A percentile compares a stretch with the other conserved stretches of the same genome.
These are phyloP conservation scores for Penicillium steckii DNA, from an alignment of 495 filamentous ascomycete genomes.

Conservation along the genomic window DNA sequence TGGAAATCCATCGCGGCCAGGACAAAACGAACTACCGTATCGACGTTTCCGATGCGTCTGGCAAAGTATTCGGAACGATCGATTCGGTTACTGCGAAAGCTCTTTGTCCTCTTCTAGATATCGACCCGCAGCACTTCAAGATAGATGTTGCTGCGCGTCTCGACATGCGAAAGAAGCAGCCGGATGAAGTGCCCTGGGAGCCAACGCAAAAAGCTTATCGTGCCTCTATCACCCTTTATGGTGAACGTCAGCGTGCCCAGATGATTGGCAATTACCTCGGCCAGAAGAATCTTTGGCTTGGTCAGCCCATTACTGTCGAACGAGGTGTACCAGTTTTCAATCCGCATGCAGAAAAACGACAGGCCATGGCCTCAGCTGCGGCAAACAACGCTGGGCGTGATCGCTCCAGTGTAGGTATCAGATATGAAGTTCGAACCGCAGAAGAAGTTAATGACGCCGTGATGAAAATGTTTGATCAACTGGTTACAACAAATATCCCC, in stretches of 20 bases:
- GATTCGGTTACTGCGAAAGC: slow-evolving; percentile 66
- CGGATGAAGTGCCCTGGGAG: slow-evolving; percentile 56
- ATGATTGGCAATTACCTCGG: slow-evolving; percentile 65
- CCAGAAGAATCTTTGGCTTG: slow-evolving; percentile 63
- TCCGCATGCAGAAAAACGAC: slow-evolving; percentile 57
- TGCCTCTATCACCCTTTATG: slow-evolving; percentile 75
- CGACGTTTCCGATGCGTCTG: slow-evolving; percentile 66
- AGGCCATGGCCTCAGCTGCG: slow-evolving; percentile 27
- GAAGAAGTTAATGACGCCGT: slow-evolving; percentile 87
- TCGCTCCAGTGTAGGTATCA: slow-evolving; percentile 26
- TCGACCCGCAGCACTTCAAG: slow-evolving; percentile 60
- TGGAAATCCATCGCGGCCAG: slow-evolving; percentile 57
- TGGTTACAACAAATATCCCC: slow-evolving; percentile 73
- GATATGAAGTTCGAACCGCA: slow-evolving; percentile 60
- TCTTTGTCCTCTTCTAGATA: slow-evolving; percentile 70
- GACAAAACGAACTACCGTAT: slow-evolving; percentile 58
- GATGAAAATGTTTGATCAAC: slow-evolving; percentile 80
- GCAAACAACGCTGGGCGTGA: slow-evolving; percentile 17
- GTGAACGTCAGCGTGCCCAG: slow-evolving; percentile 61
- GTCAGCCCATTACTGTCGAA: slow-evolving; percentile 61
- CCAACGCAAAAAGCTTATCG: slow-evolving; percentile 50
- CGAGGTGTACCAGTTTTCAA: slow-evolving; percentile 65
- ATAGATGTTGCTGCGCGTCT: slow-evolving; percentile 68
- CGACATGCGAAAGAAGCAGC: slow-evolving; percentile 54
- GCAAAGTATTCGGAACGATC: slow-evolving; percentile 68